Evolutionary conservation across 2,329 filamentous ascomycete species (phyloP), one percentile per base, ranked within the genome.

Genomic region (Sporothrix variecibatus): DNA sequence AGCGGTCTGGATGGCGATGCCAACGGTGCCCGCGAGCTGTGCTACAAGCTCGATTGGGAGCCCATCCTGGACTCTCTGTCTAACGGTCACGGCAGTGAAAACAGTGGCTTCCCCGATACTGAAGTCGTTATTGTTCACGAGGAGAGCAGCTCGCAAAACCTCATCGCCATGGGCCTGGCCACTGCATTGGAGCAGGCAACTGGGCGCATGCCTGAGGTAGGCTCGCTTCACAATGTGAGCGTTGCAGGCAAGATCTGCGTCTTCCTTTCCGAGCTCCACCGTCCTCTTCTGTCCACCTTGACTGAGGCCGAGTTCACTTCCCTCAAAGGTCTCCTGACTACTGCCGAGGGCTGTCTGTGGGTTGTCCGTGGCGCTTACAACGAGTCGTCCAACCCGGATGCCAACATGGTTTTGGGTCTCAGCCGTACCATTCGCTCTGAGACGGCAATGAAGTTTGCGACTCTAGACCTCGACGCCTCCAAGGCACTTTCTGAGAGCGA

Each of bases 11-110:
- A 81, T 20, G 72, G 73, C 9, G 43, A 15, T 2, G 67, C 58
- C 5, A 80, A 81, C 20, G 76, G 72, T 0, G 78, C 82, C n/a
- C 80, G 83, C 2, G 82, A 85, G 76, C 80, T 86, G 0, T 86
- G 85, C 78, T 86, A 84, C 79, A 86, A 84, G 77, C 72, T 85
- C 17, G 80, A 84, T n/a, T 86, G 85, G 84, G 84, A 85, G 64
- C 82, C 80, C 0, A 73, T 82, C n/a, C 78, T 82, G 0, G 79
- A 81, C 15, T 26, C 69, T 2, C 17, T 65, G 3, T 38, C 51
- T 60, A 73, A 60, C 38, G 51, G 64, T 40, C 46, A 67, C 3
- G 38, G 70, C 17, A 72, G 76, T 20, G 69, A 72, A 8, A 60
- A 46, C 9, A 62, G 75, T 0, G 73, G 78, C 1, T 76, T 79